Percentiles rank a stretch among this genome's conserved stretches.
Evolutionary conservation across 129 eudicot species (phyloP).

Genomic region (Arctium lappa): DNA sequence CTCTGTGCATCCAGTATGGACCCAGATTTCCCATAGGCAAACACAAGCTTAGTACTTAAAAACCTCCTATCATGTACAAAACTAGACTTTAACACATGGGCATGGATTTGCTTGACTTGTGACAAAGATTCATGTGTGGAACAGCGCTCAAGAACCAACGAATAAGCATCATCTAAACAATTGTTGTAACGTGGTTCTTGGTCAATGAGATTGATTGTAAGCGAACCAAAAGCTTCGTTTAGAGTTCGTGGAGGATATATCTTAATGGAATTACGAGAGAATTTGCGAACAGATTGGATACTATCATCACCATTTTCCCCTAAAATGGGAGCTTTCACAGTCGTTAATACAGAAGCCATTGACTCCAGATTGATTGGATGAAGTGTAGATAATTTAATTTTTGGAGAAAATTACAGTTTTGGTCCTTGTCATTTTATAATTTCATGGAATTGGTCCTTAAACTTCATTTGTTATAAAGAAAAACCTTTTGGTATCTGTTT

Average conservation of each 20-base stretch:
- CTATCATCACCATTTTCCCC: constrained; percentile 8
- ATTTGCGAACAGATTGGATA: constrained; percentile 21
- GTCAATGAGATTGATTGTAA: constrained; percentile 21
- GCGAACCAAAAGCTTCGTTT: constrained; percentile 43
- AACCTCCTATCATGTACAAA: constrained; percentile 33
- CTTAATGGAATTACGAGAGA: constrained; percentile 18
- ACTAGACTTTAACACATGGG: constrained; percentile 48
- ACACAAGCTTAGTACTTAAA: constrained; percentile 68
- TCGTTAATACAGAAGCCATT: constrained; percentile 9
- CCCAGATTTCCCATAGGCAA: constrained; percentile 72
- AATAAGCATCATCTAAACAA: constrained; percentile 46
- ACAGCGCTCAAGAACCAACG: constrained; percentile 62
- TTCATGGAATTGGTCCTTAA: too few relatives aligned
- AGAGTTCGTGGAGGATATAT: constrained; percentile 23
- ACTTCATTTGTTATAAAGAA: neutral
- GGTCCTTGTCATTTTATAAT: too few relatives aligned
- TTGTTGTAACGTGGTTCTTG: constrained; percentile 15
- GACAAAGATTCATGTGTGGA: constrained; percentile 38
- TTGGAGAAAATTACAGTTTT: neutral
- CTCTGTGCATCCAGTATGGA: constrained; percentile 45
- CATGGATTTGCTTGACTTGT: constrained; percentile 62
- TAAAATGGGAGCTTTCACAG: constrained; percentile 17
- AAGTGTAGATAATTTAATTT: neutral
- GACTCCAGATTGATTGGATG: neutral
- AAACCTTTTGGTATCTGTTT: neutral